Percentiles rank a stretch among this genome's conserved stretches.
These are phyloP conservation scores for Xylariaceae sp. DNA, from an alignment of 2,329 filamentous ascomycete species.

Conservation along the genomic window DNA sequence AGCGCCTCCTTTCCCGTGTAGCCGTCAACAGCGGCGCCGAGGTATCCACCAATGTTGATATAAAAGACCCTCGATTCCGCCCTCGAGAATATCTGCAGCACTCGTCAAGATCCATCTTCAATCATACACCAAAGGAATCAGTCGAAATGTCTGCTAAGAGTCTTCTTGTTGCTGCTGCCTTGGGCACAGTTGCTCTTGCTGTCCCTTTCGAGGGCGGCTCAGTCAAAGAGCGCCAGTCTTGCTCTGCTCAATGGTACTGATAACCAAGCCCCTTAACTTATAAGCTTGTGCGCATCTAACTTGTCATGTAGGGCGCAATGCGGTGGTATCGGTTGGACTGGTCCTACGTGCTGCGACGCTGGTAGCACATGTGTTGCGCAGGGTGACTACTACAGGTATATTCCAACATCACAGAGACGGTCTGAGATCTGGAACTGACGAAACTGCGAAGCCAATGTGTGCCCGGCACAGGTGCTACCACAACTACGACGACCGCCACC, in stretches of 20 bases:
- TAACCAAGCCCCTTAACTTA: no score
- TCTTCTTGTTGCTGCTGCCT: constrained; percentile 33
- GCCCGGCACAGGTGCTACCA: constrained; percentile 15
- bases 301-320: constrained; percentile 35
- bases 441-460: constrained; percentile 19
- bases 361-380: constrained; percentile 35
- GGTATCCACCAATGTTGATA: constrained; percentile 9
- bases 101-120: constrained; percentile 3
- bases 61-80: constrained; percentile 8
- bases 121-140: constrained; percentile 4
- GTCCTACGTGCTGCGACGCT: constrained; percentile 41
- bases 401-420: background rate
- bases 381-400: constrained; percentile 26
- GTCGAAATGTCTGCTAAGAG: constrained; percentile 28
- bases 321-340: constrained; percentile 41
- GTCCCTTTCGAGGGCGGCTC: constrained; percentile 33
- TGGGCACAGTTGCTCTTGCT: constrained; percentile 37
- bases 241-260: constrained; percentile 19
- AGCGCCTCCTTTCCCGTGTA: constrained; percentile 21
- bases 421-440: background rate
- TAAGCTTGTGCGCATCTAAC: constrained; percentile 10
- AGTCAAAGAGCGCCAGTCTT: constrained; percentile 36
- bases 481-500: no score
- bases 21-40: constrained; percentile 14
- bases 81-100: constrained; percentile 3